These are phyloP conservation scores for Aspergillus carbonarius DNA, from an alignment of 2,329 filamentous ascomycete species.

Conservation along the genomic window DNA sequence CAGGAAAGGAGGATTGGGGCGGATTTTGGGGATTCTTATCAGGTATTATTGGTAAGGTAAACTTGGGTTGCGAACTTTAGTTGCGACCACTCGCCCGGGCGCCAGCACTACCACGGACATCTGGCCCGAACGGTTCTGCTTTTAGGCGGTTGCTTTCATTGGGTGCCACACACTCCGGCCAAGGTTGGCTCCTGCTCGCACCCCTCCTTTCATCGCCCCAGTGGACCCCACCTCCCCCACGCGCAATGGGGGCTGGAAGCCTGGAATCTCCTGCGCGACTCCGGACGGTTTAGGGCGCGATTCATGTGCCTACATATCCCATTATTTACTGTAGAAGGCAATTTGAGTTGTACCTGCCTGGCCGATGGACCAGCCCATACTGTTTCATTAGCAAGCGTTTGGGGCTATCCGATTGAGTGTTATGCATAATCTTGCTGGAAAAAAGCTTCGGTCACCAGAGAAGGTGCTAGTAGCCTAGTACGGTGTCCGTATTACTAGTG, in stretches of 20 bases:
- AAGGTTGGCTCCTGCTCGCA: slow-evolving; percentile 6
- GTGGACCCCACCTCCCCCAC: slow-evolving; percentile 1
- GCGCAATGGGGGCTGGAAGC: not conserved
- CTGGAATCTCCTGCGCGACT: not conserved
- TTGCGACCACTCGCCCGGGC: not conserved
- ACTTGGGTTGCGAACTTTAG: no score
- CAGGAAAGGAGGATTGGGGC: not conserved
- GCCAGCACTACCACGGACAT: not conserved
- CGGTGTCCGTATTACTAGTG: not conserved
- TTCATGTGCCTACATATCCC: not conserved
- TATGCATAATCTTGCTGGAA: not conserved
- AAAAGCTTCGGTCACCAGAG: slow-evolving; percentile 4
- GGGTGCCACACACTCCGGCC: not conserved
- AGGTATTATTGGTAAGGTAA: not conserved
- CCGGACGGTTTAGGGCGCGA: not conserved
- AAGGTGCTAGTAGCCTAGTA: not conserved
- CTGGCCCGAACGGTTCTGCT: not conserved
- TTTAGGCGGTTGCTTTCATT: not conserved
- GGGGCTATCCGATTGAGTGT: not conserved
- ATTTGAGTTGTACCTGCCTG: no score
- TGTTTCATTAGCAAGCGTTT: not conserved
- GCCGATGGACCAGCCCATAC: no score
- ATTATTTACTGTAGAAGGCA: no score
- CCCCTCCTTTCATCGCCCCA: slow-evolving; percentile 4
- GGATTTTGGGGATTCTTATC: not conserved